Percentiles rank a stretch among this genome's conserved stretches.
Evolutionary conservation across 169 alveolate genomes (phyloP).

Genomic region (Amoebophrya sp.): DNA sequence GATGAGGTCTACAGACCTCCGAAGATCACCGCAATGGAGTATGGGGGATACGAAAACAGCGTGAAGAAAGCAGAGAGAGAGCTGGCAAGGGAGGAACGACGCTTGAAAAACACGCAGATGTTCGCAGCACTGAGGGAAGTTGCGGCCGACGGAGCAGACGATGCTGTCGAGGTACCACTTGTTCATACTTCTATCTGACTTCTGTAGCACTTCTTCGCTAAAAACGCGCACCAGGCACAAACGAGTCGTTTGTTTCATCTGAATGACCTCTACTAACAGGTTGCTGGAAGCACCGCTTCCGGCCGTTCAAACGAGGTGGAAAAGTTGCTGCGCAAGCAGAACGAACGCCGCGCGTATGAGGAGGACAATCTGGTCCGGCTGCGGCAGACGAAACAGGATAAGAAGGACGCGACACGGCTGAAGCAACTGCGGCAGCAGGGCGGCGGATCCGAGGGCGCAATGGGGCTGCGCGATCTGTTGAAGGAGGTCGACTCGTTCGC

Average conservation of each 20-base stretch:
- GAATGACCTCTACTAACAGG: too few relatives aligned
- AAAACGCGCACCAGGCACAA: too few relatives aligned
- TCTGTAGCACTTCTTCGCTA: too few relatives aligned
- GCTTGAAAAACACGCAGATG: not conserved
- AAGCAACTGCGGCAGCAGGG: not conserved
- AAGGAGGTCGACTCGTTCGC: not conserved
- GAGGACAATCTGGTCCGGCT: not conserved
- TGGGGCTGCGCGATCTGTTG: not conserved
- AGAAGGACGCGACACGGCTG: not conserved
- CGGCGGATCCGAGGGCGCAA: not conserved
- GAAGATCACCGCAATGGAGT: not conserved
- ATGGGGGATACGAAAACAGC: not conserved
- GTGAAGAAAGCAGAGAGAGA: not conserved
- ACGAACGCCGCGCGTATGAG: not conserved
- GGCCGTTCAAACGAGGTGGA: not conserved
- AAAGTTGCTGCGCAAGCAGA: not conserved
- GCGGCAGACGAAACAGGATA: not conserved
- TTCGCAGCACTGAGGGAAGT: not conserved
- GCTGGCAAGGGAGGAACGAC: not conserved
- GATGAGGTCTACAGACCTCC: not conserved
- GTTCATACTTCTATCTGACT: not conserved
- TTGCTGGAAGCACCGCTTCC: not conserved
- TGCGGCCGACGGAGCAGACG: not conserved
- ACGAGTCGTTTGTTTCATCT: too few relatives aligned
- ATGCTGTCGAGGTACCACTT: not conserved